phyloP scores from a whole-genome alignment of 176 grass and related monocot genomes.

The Ananas comosus region DNA sequence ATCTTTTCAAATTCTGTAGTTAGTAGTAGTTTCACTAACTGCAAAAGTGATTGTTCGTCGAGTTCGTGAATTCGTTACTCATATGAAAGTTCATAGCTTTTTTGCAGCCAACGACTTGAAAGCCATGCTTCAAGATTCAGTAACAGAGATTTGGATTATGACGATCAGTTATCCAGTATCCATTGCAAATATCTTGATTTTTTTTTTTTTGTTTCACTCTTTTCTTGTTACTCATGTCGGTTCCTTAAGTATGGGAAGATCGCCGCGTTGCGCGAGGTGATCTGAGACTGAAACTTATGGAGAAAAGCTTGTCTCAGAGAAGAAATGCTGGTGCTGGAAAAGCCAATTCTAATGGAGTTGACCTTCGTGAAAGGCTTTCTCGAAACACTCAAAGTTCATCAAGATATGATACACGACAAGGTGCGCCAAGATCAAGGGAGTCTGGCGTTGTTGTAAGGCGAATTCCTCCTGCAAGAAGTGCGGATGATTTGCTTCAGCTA shows the following conservation, averaged over 20 bases:
- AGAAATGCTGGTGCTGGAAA: conserved; percentile 25
- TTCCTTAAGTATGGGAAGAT: conserved; percentile 34
- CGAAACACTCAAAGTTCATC: conserved; percentile 26
- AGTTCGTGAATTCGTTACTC: not conserved
- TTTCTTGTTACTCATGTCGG: conserved; percentile 29
- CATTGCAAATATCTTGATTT: conserved; percentile 9
- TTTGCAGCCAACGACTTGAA: conserved; percentile 48
- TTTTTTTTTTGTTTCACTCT: conserved; percentile 11
- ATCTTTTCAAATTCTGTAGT: not conserved
- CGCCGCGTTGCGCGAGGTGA: conserved; percentile 39
- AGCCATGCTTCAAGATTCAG: conserved; percentile 23
- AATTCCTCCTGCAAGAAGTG: conserved; percentile 45
- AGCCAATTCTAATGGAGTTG: conserved; percentile 28
- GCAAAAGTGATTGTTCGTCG: not conserved
- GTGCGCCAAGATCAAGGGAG: conserved; percentile 26
- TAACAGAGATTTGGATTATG: conserved; percentile 32
- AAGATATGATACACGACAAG: conserved; percentile 33
- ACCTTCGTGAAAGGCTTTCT: conserved; percentile 77
- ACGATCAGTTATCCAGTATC: conserved; percentile 26
- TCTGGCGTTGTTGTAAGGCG: conserved; percentile 29
- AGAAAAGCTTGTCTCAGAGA: conserved; percentile 43
- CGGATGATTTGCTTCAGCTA: conserved; percentile 36
- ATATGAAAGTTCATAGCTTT: not conserved
- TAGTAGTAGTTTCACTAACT: not conserved
- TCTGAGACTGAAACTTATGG: conserved; percentile 73